These are phyloP conservation scores for Chaetomiaceae sp. DNA, from an alignment of 2,329 filamentous ascomycete species.

Conservation along the genomic window DNA sequence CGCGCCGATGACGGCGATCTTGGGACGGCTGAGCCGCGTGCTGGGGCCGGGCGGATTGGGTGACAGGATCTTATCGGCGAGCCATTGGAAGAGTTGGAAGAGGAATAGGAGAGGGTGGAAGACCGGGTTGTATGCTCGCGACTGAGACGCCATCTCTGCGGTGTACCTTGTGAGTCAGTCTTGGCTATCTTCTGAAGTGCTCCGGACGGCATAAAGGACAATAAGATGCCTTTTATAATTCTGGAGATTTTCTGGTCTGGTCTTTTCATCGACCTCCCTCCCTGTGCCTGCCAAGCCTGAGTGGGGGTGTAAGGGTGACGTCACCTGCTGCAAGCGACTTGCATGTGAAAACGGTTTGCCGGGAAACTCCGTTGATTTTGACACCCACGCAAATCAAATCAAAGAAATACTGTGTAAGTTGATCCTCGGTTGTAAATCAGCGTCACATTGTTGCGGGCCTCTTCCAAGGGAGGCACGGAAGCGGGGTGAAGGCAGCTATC, in stretches of 20 bases:
- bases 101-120: conserved; percentile 56
- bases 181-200: too few relatives aligned
- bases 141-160: conserved; percentile 32
- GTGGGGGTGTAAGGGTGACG: neutral
- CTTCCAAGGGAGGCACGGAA: too few relatives aligned
- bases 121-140: conserved; percentile 38
- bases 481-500: too few relatives aligned
- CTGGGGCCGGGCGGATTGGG: conserved; percentile 62
- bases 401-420: too few relatives aligned
- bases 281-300: neutral
- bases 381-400: neutral
- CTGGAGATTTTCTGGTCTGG: too few relatives aligned
- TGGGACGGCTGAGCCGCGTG: conserved; percentile 55
- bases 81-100: conserved; percentile 62
- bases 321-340: neutral
- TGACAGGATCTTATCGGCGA: conserved; percentile 61
- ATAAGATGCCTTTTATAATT: too few relatives aligned
- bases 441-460: too few relatives aligned
- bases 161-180: neutral
- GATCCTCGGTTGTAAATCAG: too few relatives aligned
- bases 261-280: neutral
- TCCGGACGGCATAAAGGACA: too few relatives aligned
- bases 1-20: conserved; percentile 65
- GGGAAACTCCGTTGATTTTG: neutral
- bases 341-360: conserved; percentile 1